Conservation (phyloP, 2,329 filamentous ascomycete species). For the Diplodia seriata region DNA sequence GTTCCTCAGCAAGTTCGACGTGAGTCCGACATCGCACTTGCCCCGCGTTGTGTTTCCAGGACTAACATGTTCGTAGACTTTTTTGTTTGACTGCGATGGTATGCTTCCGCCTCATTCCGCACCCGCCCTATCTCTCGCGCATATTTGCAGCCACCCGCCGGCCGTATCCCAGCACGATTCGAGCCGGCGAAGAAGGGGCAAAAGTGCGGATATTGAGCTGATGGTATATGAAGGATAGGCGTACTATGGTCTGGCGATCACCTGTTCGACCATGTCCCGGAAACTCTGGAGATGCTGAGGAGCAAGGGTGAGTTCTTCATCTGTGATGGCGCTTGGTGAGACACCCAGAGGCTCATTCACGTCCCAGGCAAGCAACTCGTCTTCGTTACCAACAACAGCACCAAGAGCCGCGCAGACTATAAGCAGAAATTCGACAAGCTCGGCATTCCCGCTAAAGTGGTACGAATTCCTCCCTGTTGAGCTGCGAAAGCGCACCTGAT, state of each 20-base stretch:
- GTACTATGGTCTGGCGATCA: conserved; percentile 97
- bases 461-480: conserved; percentile 42
- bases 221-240: conserved; percentile 66
- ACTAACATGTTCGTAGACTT: conserved; percentile 65
- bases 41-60: conserved; percentile 36
- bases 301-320: conserved; percentile 69
- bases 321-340: not conserved
- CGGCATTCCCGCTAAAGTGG: conserved; percentile 76
- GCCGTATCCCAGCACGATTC: not conserved
- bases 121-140: not conserved
- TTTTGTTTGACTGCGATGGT: conserved; percentile 98
- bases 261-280: conserved; percentile 81
- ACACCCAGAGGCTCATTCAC: not conserved
- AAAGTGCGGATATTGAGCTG: conserved; percentile 36
- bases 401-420: conserved; percentile 92
- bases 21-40: conserved; percentile 57
- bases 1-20: conserved; percentile 92
- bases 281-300: conserved; percentile 83
- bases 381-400: conserved; percentile 99
- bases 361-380: conserved; percentile 82
- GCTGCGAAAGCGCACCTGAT: not conserved
- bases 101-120: conserved; percentile 40
- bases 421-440: conserved; percentile 85
- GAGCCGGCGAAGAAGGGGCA: not conserved
- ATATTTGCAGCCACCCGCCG: not conserved